Evolutionary conservation across 2,329 filamentous ascomycete genomes (phyloP).

Genomic region (Emmonsiellopsis sp.): DNA sequence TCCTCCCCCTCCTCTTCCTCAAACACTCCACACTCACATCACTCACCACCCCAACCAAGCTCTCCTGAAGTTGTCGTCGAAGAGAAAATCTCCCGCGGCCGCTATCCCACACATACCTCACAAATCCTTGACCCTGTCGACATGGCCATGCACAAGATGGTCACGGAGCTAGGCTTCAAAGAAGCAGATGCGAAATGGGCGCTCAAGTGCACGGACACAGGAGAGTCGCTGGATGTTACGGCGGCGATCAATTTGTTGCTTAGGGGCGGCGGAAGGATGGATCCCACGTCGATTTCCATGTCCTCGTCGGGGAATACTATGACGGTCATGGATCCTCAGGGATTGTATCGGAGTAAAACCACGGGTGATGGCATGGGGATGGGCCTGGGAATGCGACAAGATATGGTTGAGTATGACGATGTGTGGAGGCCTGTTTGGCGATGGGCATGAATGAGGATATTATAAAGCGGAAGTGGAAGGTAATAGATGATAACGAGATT

Average conservation of each 20-base stretch:
- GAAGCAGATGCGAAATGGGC: slow-evolving; percentile 48
- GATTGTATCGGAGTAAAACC: background rate
- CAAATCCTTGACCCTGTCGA: slow-evolving; percentile 46
- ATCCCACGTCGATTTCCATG: slow-evolving; percentile 3
- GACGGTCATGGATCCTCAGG: too few species aligned
- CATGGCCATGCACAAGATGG: slow-evolving; percentile 47
- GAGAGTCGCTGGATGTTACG: slow-evolving; percentile 49
- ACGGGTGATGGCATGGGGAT: slow-evolving; percentile 1
- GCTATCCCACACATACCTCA: slow-evolving; percentile 17
- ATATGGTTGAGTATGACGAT: slow-evolving; percentile 1
- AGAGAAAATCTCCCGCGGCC: slow-evolving; percentile 13
- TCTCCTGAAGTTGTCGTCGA: slow-evolving; percentile 9
- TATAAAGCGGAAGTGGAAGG: background rate
- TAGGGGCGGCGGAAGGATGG: slow-evolving; percentile 22
- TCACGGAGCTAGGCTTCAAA: slow-evolving; percentile 50
- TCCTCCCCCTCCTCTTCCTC: background rate
- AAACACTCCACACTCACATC: background rate
- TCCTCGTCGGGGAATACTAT: background rate
- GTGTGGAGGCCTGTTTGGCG: slow-evolving; percentile 25
- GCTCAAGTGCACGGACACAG: slow-evolving; percentile 50
- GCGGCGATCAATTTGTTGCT: slow-evolving; percentile 49
- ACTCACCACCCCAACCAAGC: background rate
- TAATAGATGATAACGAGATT: background rate
- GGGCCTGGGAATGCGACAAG: background rate
- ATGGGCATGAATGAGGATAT: slow-evolving; percentile 23